Base-by-base conservation (phyloP, 75 land plant species). In the Sequoia sempervirens region DNA sequence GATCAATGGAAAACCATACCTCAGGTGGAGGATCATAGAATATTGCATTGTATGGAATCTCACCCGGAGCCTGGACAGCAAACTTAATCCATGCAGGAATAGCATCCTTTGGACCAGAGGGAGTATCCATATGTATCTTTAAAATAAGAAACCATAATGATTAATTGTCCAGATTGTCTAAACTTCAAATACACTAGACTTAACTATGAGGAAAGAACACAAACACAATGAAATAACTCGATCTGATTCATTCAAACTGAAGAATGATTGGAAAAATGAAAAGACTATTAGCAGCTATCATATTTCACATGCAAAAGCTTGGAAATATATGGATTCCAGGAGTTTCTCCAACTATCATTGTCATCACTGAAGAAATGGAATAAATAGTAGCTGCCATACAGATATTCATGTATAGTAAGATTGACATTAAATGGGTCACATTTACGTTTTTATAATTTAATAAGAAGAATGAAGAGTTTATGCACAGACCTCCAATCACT, bases 11-110 rank as follows among this genome's bases (percentile, higher is more conserved):
- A 80, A 84, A 64, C 28, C 69, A 81, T 88, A 96, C 98, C 92
- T 90, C 91, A 74, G 90, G 90, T 75, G 95, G 95, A 54, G 96
- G 96, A 80, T 96, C 96, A 85, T 96, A 96, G 79, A 93, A 94
- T 54, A 96, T 94, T 47, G 93, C 98, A 90, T 94, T 94, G 87
- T 92, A 96, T 34, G 98, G 98, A 69, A 96, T 96, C 86, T 94
- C 98, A 34, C 98, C 94, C 11, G 94, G 96, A 52, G 98, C 91
- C 82, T 96, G 98, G 2, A 96, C 95, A 68, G 95, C 94, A 83
- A 87, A 96, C 87, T 93, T 93, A 64, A 96, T 96, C 98, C 96
- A 96, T 53, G 96, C 96, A 84, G 98, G 98, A 84, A 96, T 96
- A 23, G 94, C 91, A 83, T 96, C 96, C 87, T 96, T 96, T 13